phyloP scores from a whole-genome alignment of 352 stramenopile genomes.

The Phytophthora podocarpi region DNA sequence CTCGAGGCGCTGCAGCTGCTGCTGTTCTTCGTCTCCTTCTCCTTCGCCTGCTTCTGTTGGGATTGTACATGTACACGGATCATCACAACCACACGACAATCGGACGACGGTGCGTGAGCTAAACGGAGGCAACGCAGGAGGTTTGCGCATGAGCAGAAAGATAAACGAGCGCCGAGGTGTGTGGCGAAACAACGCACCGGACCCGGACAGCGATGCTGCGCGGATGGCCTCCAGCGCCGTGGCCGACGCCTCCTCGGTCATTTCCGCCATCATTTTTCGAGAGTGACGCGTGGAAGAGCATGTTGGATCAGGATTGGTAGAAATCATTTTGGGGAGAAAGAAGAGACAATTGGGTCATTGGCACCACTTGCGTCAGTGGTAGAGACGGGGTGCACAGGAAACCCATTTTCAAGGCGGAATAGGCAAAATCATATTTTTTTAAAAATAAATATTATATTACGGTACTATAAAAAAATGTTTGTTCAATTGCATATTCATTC shows the following conservation, averaged over 20 bases:
- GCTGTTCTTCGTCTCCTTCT: too few species aligned
- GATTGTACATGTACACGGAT: too few species aligned
- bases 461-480: too few species aligned
- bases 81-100: conserved; percentile 28
- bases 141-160: conserved; percentile 22
- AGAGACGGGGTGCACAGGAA: too few species aligned
- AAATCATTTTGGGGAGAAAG: conserved; percentile 8
- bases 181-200: conserved; percentile 29
- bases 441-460: too few species aligned
- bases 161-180: conserved; percentile 6
- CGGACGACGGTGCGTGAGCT: conserved; percentile 14
- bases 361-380: neutral
- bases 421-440: too few species aligned
- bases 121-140: conserved; percentile 1
- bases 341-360: neutral
- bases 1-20: conserved; percentile 58
- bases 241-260: conserved; percentile 28
- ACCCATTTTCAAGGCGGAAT: too few species aligned
- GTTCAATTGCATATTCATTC: too few species aligned
- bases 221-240: neutral
- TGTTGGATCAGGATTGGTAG: conserved; percentile 14
- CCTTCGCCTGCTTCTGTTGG: too few species aligned
- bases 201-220: conserved; percentile 10
- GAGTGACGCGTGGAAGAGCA: conserved; percentile 29
- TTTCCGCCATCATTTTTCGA: conserved; percentile 34